Percentiles rank a stretch among this genome's conserved stretches.
Evolutionary conservation across 139 green algal genomes (phyloP).

Genomic region (Chlamydomonas incerta): DNA sequence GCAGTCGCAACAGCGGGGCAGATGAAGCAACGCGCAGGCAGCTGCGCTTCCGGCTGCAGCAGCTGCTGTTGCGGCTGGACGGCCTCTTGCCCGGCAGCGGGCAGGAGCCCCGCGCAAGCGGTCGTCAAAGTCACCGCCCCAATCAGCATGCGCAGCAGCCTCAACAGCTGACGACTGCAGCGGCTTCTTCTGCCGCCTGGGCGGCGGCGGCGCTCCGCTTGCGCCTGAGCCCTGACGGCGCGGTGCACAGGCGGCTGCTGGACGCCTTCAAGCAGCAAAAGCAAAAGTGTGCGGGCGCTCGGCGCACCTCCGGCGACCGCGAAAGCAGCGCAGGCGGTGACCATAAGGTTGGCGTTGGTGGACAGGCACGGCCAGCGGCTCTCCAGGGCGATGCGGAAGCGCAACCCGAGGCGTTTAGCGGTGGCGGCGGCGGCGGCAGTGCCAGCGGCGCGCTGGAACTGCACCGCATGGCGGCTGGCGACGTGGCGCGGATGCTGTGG

Average conservation of each 20-base stretch:
- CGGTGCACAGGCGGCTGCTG: neutral
- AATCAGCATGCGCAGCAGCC: neutral
- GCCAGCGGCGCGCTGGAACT: neutral
- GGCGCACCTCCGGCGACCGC: no score
- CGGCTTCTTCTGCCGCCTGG: neutral
- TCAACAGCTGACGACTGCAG: neutral
- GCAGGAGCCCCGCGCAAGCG: neutral
- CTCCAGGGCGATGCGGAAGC: neutral
- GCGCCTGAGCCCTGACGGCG: neutral
- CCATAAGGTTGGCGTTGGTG: no score
- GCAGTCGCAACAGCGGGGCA: neutral
- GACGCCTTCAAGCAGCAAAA: neutral
- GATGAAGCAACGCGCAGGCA: neutral
- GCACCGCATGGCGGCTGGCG: neutral
- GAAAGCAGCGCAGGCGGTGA: neutral
- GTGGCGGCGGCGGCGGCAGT: neutral
- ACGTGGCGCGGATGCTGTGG: slow-evolving; percentile 10
- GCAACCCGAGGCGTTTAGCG: no score
- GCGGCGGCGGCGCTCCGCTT: slow-evolving; percentile 20
- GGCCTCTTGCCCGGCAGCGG: neutral
- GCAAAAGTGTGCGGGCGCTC: no score
- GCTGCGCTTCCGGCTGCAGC: slow-evolving; percentile 17
- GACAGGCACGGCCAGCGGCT: no score
- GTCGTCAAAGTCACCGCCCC: neutral
- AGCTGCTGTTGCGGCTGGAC: slow-evolving; percentile 26